These are phyloP conservation scores for Claviceps arundinis DNA, from an alignment of 2,329 filamentous ascomycete species.

Conservation along the genomic window DNA sequence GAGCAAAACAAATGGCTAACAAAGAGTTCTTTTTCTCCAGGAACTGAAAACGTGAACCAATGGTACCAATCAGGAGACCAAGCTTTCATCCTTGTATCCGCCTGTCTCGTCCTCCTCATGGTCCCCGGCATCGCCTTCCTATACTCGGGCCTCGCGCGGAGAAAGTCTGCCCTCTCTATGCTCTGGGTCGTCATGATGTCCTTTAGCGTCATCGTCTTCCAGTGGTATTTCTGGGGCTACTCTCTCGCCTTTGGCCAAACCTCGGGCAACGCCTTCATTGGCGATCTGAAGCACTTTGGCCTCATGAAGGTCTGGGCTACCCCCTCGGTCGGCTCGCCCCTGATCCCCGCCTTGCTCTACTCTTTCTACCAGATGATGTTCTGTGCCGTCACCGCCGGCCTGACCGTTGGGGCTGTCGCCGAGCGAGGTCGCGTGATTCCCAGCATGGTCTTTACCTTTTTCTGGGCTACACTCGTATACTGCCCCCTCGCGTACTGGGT, in stretches of 20 bases:
- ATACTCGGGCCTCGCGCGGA: conserved; percentile 91
- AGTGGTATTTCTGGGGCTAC: conserved; percentile 99
- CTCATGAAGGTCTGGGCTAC: conserved; percentile 69
- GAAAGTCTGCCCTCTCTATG: conserved; percentile 93
- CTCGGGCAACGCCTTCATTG: conserved; percentile 81
- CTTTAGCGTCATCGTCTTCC: conserved; percentile 80
- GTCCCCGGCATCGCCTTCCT: conserved; percentile 92
- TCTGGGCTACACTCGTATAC: conserved; percentile 96
- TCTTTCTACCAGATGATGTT: conserved; percentile 99
- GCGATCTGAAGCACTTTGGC: conserved; percentile 79
- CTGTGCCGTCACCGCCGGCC: conserved; percentile 81
- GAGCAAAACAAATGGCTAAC: neutral
- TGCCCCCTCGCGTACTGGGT: conserved; percentile 94
- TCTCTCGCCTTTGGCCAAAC: conserved; percentile 79
- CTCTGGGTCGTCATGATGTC: conserved; percentile 97
- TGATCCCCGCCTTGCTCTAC: conserved; percentile 82
- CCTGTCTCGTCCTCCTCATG: conserved; percentile 94
- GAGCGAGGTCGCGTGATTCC: conserved; percentile 89
- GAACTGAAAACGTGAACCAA: conserved; percentile 80
- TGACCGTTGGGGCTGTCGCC: conserved; percentile 81
- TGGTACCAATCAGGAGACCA: conserved; percentile 88
- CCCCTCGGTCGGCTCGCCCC: conserved; percentile 77
- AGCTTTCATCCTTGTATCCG: conserved; percentile 79
- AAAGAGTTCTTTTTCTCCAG: conserved; percentile 29
- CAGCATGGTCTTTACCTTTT: conserved; percentile 88